Evolutionary conservation across 208 protist species (phyloP).

Genomic region (Wallacemonas sp.): DNA sequence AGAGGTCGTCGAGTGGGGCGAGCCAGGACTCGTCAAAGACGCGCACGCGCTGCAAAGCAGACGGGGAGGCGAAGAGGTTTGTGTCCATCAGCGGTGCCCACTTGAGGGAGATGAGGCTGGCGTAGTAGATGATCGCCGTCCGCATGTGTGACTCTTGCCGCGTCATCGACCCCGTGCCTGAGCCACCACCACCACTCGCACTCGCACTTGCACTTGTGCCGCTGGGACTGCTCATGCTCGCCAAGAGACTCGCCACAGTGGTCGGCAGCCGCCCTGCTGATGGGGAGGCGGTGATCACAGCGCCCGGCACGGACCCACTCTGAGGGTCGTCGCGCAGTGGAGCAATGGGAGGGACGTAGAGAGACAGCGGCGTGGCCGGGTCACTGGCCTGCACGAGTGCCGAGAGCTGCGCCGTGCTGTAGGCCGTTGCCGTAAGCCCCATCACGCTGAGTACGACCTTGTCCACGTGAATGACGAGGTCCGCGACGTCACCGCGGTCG

Average conservation of each 20-base stretch:
- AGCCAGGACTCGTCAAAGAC: slow-evolving; percentile 73
- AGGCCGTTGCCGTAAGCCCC: slow-evolving; percentile 36
- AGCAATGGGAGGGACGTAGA: slow-evolving; percentile 7
- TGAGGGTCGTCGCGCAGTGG: slow-evolving; percentile 32
- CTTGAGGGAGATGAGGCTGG: slow-evolving; percentile 65
- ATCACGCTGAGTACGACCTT: slow-evolving; percentile 25
- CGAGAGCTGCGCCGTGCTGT: slow-evolving; percentile 49
- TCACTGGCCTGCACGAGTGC: slow-evolving; percentile 22
- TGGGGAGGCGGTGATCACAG: too few relatives aligned
- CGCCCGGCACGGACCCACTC: slow-evolving; percentile 22
- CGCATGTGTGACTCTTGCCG: slow-evolving; percentile 30
- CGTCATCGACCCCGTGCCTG: too few relatives aligned
- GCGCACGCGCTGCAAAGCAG: slow-evolving; percentile 49
- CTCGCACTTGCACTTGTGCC: slow-evolving; percentile 1
- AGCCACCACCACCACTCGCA: too few relatives aligned
- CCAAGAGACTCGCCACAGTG: neutral
- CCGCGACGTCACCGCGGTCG: slow-evolving; percentile 59
- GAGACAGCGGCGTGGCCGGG: neutral
- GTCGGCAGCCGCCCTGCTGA: neutral
- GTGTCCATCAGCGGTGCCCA: slow-evolving; percentile 45
- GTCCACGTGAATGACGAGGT: slow-evolving; percentile 52
- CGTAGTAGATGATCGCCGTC: slow-evolving; percentile 75
- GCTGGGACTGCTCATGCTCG: neutral
- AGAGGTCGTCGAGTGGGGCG: slow-evolving; percentile 37
- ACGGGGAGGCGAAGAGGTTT: slow-evolving; percentile 30